Evolutionary conservation across 1,139 yeast species (phyloP).

Genomic region (Taiozyma sp.): DNA sequence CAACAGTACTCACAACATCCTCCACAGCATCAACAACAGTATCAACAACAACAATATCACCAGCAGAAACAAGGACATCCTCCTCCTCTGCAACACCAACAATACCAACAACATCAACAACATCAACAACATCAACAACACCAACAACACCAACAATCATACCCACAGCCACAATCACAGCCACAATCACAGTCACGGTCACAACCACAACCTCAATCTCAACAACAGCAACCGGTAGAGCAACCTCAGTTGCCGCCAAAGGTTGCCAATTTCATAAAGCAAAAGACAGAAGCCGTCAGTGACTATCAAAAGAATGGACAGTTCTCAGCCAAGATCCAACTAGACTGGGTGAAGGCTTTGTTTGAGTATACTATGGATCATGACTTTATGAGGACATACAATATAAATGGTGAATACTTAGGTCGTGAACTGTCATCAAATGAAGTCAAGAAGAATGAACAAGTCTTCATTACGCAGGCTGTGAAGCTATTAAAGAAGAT

Average conservation of each 20-base stretch:
- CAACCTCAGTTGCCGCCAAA: background rate
- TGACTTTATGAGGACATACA: constrained; percentile 35
- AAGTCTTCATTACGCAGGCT: constrained; percentile 52
- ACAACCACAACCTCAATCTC: background rate
- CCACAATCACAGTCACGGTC: background rate
- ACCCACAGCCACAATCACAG: background rate
- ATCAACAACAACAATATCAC: background rate
- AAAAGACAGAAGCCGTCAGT: constrained; percentile 28
- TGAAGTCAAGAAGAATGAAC: constrained; percentile 45
- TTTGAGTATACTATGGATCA: constrained; percentile 40
- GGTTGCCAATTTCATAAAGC: constrained; percentile 20
- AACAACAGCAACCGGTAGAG: background rate
- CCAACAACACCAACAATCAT: background rate
- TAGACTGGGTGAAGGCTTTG: constrained; percentile 45
- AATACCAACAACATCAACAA: background rate
- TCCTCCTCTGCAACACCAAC: background rate
- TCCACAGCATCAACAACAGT: background rate
- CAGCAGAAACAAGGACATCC: background rate
- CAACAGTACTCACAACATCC: background rate
- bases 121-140: background rate
- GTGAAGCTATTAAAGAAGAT: constrained; percentile 53
- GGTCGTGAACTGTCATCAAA: constrained; percentile 34
- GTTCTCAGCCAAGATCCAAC: constrained; percentile 41
- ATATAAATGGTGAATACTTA: constrained; percentile 39
- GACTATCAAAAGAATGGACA: constrained; percentile 25